Evolutionary conservation across 2,329 filamentous ascomycete species (phyloP), one percentile per base, ranked within the genome.

Genomic region (Diaporthe helianthi): DNA sequence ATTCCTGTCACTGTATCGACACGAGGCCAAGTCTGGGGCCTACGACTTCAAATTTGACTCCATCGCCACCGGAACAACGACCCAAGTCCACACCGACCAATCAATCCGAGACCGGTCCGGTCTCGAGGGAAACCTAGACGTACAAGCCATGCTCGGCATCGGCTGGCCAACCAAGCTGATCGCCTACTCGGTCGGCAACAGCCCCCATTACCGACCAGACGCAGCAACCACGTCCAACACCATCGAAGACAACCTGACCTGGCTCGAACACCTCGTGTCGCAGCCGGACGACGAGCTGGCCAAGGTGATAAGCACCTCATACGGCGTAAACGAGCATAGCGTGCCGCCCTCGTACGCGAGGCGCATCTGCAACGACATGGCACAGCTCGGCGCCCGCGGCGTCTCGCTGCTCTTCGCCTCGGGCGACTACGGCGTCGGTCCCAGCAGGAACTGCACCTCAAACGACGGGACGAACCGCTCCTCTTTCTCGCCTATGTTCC

Each of bases 251-350:
- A 69, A 67, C 54, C 44, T 73, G 12, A 31, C 65, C n/a, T 91
- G 88, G 78, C 82, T 91, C 12, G 82, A 87, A 68, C 86, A 87
- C 76, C 78, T 92, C 3, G 80, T 90, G 1, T 77, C 79, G 49
- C 82, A 87, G 53, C 78, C 83, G 1, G 83, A 85, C 65, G 74
- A 78, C 0, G 76, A 80, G 8, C 80, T 92, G 1, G 90, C 90
- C 0, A 84, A 88, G 55, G 86, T 89, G 19, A 85, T 92, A 74
- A 86, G 84, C 65, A 89, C 87, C 15, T 91, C 88, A 0, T 92
- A 92, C 76, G 89, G 88, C 58, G 89, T 92, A 71, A 84, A 88
- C 65, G 90, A 92, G 78, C 86, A 90, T 76, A 85, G 83, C 4
- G 81, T 92, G 0, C 89, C 89, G 0, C 78, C 79, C 26, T 79